Evolutionary conservation across 192 early-diverging fungal genomes (phyloP).

Genomic region (Rhizoclosmatium globosum): DNA sequence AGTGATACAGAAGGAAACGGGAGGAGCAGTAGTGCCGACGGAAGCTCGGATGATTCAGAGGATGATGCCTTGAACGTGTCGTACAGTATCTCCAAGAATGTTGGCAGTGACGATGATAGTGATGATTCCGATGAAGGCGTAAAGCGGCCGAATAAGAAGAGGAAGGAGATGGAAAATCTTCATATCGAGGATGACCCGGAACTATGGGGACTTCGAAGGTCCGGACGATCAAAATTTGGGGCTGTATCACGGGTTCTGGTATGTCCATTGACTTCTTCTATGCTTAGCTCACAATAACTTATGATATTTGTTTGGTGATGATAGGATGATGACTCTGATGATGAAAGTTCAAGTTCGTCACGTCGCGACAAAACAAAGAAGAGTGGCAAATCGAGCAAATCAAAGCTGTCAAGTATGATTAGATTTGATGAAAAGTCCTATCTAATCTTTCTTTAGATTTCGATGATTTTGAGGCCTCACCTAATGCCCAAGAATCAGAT

Average conservation of each 20-base stretch:
- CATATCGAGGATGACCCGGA: slow-evolving; percentile 62
- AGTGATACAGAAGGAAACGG: slow-evolving; percentile 15
- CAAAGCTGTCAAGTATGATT: slow-evolving; percentile 25
- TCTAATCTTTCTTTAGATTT: slow-evolving; percentile 24
- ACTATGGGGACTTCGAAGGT: slow-evolving; percentile 70
- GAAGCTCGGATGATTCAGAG: slow-evolving; percentile 19
- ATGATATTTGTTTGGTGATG: background rate
- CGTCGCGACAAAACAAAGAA: slow-evolving; percentile 9
- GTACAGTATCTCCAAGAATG: background rate
- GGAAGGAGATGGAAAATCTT: slow-evolving; percentile 4
- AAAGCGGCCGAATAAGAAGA: slow-evolving; percentile 2
- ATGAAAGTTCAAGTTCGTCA: slow-evolving; percentile 17
- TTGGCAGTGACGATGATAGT: slow-evolving; percentile 14
- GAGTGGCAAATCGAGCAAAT: background rate
- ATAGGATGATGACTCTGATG: slow-evolving; percentile 27
- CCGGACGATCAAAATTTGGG: slow-evolving; percentile 53
- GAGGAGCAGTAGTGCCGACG: slow-evolving; percentile 6
- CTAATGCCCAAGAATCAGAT: slow-evolving; percentile 16
- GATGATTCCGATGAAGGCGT: slow-evolving; percentile 3
- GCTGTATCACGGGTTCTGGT: slow-evolving; percentile 50
- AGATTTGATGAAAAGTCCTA: background rate
- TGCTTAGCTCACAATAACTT: background rate
- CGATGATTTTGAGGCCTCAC: slow-evolving; percentile 16
- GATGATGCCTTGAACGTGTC: slow-evolving; percentile 34
- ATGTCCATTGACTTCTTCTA: background rate